Evolutionary conservation across 495 filamentous ascomycete genomes (phyloP).

Genomic region (Penicillium ucsense): DNA sequence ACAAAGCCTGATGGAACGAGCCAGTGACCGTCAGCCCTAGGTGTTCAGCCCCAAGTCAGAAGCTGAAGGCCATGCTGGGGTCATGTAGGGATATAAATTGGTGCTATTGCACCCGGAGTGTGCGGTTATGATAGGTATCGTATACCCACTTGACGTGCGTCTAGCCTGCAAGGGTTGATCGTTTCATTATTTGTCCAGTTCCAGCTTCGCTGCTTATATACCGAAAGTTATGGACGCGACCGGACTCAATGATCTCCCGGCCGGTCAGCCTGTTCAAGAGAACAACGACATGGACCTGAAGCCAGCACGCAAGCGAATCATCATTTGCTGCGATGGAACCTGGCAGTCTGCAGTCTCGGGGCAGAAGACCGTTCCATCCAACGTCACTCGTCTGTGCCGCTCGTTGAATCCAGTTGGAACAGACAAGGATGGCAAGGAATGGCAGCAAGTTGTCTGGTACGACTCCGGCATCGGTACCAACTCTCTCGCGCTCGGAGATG

Average conservation of each 20-base stretch:
- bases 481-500: slow-evolving; percentile 4
- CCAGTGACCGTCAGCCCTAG: not conserved
- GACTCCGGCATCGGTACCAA: slow-evolving; percentile 19
- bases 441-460: slow-evolving; percentile 25
- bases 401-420: slow-evolving; percentile 11
- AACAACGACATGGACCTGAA: slow-evolving; percentile 1
- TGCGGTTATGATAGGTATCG: too few relatives aligned
- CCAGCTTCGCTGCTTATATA: too few relatives aligned
- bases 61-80: too few relatives aligned
- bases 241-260: not conserved
- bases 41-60: too few relatives aligned
- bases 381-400: slow-evolving; percentile 17
- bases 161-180: too few relatives aligned
- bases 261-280: slow-evolving; percentile 1
- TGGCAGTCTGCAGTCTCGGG: slow-evolving; percentile 19
- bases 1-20: not conserved
- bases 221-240: not conserved
- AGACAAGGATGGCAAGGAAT: slow-evolving; percentile 7
- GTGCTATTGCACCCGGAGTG: too few relatives aligned
- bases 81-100: too few relatives aligned
- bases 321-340: slow-evolving; percentile 23
- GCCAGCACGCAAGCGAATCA: slow-evolving; percentile 13
- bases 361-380: slow-evolving; percentile 17
- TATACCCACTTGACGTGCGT: too few relatives aligned
- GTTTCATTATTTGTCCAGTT: too few relatives aligned